Evolutionary conservation across 768 basidiomycete species (phyloP).

Genomic region (Boletus barrowsii): DNA sequence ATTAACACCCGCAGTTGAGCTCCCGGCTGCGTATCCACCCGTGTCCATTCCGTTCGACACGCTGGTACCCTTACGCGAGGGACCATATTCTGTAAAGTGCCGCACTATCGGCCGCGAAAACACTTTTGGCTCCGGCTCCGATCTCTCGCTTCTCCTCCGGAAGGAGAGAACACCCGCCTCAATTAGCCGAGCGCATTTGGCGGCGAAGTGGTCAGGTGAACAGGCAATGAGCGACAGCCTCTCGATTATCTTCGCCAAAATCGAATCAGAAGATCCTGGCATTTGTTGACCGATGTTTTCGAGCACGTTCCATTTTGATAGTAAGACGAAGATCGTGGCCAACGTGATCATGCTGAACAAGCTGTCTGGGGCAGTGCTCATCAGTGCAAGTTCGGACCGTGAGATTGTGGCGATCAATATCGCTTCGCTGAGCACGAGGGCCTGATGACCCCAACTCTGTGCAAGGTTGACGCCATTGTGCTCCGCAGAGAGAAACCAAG

Average conservation of each 20-base stretch:
- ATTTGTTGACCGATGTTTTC: constrained; percentile 35
- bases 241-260: constrained; percentile 36
- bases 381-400: constrained; percentile 31
- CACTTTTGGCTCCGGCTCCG: constrained; percentile 18
- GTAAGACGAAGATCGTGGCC: constrained; percentile 42
- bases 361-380: constrained; percentile 41
- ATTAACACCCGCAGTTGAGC: not conserved
- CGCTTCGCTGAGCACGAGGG: constrained; percentile 36
- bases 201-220: constrained; percentile 39
- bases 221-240: constrained; percentile 34
- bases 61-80: constrained; percentile 17
- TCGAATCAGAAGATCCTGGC: constrained; percentile 37
- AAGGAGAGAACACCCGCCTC: constrained; percentile 32
- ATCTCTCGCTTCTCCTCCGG: constrained; percentile 26
- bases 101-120: constrained; percentile 16
- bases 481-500: constrained; percentile 34
- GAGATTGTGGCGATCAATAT: constrained; percentile 36
- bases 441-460: constrained; percentile 37
- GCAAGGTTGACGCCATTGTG: constrained; percentile 35
- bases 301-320: constrained; percentile 40
- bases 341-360: constrained; percentile 42
- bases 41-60: constrained; percentile 16
- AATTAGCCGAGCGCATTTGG: constrained; percentile 42
- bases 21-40: constrained; percentile 9
- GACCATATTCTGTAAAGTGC: constrained; percentile 23